A percentile compares a stretch with the other conserved stretches of the same genome.
Conservation (phyloP, 495 filamentous ascomycete genomes). For the Hypoxylon fragiforme region DNA sequence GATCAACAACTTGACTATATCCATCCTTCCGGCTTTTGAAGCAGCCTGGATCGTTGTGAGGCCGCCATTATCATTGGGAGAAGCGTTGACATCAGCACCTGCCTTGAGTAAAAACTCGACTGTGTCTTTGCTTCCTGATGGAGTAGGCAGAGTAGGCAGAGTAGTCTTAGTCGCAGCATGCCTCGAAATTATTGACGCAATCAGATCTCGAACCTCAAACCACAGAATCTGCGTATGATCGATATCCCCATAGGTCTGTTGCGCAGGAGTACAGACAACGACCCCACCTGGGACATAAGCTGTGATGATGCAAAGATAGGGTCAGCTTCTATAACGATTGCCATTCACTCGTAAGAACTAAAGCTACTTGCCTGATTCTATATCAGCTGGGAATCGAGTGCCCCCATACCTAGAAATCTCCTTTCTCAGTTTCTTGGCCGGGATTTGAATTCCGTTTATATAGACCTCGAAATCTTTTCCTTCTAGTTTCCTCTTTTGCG, state of each 20-base stretch:
- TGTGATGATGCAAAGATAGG: neutral
- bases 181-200: no score
- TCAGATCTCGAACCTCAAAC: no score
- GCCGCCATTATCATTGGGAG: neutral
- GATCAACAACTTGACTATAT: neutral
- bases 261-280: neutral
- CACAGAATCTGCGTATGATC: no score
- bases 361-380: neutral
- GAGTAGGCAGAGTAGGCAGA: no score
- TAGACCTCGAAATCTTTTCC: neutral
- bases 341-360: neutral
- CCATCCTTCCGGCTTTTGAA: neutral
- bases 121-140: neutral
- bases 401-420: neutral
- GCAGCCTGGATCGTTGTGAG: neutral
- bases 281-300: neutral
- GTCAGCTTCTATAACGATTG: neutral
- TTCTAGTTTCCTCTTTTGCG: neutral
- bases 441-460: neutral
- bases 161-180: no score
- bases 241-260: no score
- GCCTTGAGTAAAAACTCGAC: neutral
- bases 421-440: neutral
- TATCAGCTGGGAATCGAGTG: neutral
- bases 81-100: neutral